Percentiles rank a stretch among this genome's conserved stretches.
These are phyloP conservation scores for Sanghuangporus sanghuang DNA, from an alignment of 1,284 basidiomycete genomes.

Conservation along the genomic window DNA sequence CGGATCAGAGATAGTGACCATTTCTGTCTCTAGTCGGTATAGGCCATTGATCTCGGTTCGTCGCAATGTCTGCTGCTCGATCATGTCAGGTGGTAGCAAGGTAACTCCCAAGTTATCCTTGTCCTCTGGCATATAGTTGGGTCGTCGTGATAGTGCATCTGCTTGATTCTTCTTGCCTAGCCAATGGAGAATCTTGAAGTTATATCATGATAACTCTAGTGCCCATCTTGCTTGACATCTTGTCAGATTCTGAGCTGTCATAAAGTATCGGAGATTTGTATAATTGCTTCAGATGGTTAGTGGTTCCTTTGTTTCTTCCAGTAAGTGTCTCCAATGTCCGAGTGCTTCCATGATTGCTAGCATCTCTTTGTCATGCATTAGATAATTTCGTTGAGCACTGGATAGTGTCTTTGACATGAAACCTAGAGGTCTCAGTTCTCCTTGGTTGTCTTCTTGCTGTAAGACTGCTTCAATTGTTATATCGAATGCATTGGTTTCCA, in stretches of 20 bases:
- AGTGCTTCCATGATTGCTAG: too few relatives aligned
- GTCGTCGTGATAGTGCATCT: slow-evolving; percentile 26
- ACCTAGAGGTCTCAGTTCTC: too few relatives aligned
- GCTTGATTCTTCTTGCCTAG: slow-evolving; percentile 25
- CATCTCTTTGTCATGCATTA: too few relatives aligned
- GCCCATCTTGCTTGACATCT: slow-evolving; percentile 29
- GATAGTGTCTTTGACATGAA: too few relatives aligned
- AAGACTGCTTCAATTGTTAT: too few relatives aligned
- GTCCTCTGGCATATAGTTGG: slow-evolving; percentile 15
- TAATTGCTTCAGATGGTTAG: too few relatives aligned
- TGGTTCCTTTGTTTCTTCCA: too few relatives aligned
- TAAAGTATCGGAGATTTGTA: too few relatives aligned
- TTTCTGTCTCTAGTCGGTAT: neutral
- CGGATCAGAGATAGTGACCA: neutral
- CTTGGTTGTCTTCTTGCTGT: too few relatives aligned
- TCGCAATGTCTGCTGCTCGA: neutral
- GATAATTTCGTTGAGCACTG: too few relatives aligned
- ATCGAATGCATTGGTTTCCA: too few relatives aligned
- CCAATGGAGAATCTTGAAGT: slow-evolving; percentile 25
- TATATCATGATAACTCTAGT: slow-evolving; percentile 22
- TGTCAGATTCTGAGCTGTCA: neutral
- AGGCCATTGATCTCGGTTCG: neutral
- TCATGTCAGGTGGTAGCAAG: neutral
- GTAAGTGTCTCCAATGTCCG: too few relatives aligned
- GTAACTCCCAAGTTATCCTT: neutral